Base-by-base conservation (phyloP, 2,329 filamentous ascomycete species). In the Aspergillus sp. region DNA sequence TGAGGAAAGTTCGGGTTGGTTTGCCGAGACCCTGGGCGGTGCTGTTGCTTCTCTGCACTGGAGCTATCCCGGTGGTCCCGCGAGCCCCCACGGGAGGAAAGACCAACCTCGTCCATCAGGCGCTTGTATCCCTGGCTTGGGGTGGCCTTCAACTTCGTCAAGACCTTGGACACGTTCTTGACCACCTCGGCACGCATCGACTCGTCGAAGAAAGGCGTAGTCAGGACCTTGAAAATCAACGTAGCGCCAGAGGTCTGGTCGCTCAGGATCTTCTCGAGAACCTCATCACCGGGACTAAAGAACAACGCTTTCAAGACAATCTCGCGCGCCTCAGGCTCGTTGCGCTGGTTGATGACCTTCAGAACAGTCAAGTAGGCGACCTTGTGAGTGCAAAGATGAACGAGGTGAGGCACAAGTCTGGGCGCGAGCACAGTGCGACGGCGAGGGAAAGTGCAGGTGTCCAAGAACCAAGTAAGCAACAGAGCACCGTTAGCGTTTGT, bases 341-440 rank as follows among this genome's bases (percentile, higher is more conserved):
- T 88, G 64, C 95, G 90, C 69, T 98, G 93, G 66, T 98, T 98
- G 69, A 98, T 95, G 44, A 97, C 90, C 74, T 98, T 98, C 49
- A 98, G 77, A 1, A 98, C 91, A 0, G 93, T 98, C 52, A 97
- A 77, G 63, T 97, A 97, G 0, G 93, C 93, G 48, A 98, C 91
- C 76, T 97, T 97, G 77, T 98, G 93, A 0, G 93, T 97, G 77
- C 93, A 97, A 5, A 98, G 79, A 64, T 96, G 89, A 20, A 96
- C 90, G 27, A 98, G 77, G 64, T 95, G 90, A 37, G 93, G 90
- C 13, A 96, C 89, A 20, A 98, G 82, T 58, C 90, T 84, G 17
- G 93, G 93, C 41, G 93, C 90, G 47, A 98, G 78, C 23, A 97
- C 90, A 20, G 88, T 94, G 49, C 93, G 86, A 55, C 93, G 86